phyloP scores from a whole-genome alignment of 176 grass and related monocot species.

The Alopecurus myosuroides region DNA sequence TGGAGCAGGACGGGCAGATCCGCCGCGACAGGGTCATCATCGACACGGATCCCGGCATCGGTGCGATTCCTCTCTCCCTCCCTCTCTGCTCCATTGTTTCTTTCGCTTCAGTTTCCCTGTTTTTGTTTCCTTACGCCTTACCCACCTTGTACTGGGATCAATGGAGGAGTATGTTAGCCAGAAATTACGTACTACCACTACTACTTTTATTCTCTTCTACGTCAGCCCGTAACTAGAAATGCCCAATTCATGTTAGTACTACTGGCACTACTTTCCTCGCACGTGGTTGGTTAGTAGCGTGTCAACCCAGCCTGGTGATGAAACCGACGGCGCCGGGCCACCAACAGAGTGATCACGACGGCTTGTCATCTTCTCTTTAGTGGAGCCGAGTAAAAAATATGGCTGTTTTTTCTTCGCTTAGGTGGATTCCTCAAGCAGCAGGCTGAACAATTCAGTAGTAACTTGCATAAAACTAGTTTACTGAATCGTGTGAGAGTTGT shows the following conservation, averaged over 20 bases:
- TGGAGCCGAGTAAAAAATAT: not conserved
- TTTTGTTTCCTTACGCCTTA: not conserved
- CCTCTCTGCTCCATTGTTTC: not conserved
- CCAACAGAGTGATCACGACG: not conserved
- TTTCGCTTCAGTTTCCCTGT: not conserved
- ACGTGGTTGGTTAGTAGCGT: not conserved
- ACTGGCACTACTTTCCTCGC: not conserved
- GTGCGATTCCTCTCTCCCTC: not conserved
- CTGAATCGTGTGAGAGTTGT: not conserved
- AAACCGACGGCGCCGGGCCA: not conserved
- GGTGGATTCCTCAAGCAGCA: not conserved
- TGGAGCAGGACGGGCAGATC: slow-evolving; percentile 40
- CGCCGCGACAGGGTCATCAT: slow-evolving; percentile 67
- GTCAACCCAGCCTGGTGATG: not conserved
- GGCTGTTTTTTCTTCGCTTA: not conserved
- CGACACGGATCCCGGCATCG: slow-evolving; percentile 96
- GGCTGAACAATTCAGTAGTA: not conserved
- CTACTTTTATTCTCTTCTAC: not conserved
- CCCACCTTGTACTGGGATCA: not conserved
- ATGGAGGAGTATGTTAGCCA: not conserved
- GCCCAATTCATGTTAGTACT: not conserved
- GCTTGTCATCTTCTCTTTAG: not conserved
- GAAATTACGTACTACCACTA: not conserved
- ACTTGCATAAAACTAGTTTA: not conserved
- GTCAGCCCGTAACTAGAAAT: not conserved